Evolutionary conservation across 1,284 basidiomycete genomes (phyloP), one percentile per base, ranked within the genome.

Genomic region (Marasmius tenuissimus): DNA sequence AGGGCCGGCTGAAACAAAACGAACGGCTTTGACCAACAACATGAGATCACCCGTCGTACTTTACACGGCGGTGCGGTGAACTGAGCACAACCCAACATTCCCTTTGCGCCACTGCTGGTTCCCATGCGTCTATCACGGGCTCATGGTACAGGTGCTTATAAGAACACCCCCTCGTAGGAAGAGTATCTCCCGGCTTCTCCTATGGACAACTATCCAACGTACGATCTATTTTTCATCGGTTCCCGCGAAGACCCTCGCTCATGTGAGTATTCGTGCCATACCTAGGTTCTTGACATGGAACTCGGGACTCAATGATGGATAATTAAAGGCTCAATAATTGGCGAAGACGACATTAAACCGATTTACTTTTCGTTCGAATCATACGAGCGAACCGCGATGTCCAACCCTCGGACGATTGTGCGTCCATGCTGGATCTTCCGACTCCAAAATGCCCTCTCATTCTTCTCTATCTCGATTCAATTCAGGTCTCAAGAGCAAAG

Each of bases 361-460:
- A 73, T 89, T 68, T 88, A 84, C 74, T 85, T 85, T 70, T 83
- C 81, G 67, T 89, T 91, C 72, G 85, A 87, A 70, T 90, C 88
- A 2, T 75, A 74, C 60, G 78, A 80, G 63, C 71, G 76, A 68
- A 72, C 70, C 65, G 66, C 74, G 61, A 75, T 72, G 71, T 67
- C 74, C 66, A 74, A 78, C 64, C 75, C 77, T 42, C 76, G 76
- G 55, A 88, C 87, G 34, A 86, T 81, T 71, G 86, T 87, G 68
- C 71, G 79, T 73, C 51, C 56, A n/a, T 2, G 22, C 10, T 48
- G 22, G 12, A 39, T 33, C 42, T 20, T 38, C 50, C 60, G 56
- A n/a, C 60, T 50, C 38, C 58, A 54, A 54, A 59, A 60, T 47
- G 53, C 60, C 63, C 52, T 50, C 59, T 37, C 63, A 60, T 38